Evolutionary conservation across 176 grass and related monocot species (phyloP), one percentile per base, ranked within the genome.

Genomic region (Eragrostis curvula): DNA sequence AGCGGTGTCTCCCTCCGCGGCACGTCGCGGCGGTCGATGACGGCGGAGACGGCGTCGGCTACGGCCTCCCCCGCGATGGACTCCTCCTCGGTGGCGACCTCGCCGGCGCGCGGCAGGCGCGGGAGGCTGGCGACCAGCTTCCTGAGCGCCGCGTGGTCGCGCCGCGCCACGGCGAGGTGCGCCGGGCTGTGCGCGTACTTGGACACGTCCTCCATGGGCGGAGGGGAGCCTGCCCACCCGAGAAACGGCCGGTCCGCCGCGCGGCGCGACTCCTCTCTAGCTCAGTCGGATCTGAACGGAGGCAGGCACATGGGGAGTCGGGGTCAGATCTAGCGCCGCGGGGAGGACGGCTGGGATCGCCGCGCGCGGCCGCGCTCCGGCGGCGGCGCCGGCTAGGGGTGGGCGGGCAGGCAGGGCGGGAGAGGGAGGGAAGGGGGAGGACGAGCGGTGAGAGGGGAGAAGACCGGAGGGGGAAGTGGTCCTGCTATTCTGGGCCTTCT

Each of bases 1-100:
- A 99, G 96, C 29, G 96, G 96, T 28, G 96, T 99, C 70, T 99
- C 96, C 36, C 96, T 58, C 16, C 90, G 77, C 6, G 89, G 93
- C 18, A 99, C 96, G 68, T 96, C 96, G n/a, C 96, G 89, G 49
- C 93, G 87, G 83, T 99, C 96, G 86, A 99, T 87, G 36, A 75
- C 73, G 10, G 80, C 85, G 0, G 96, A 92, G 17, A 99, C 93
- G 3, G 88, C 82, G 70, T 99, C 96, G 0, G 96, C 96, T 0
- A 75, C 85, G 5, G 1, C n/a, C 83, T 99, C 96, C 0, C 87
- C 93, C 14, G 85, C 77, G 68, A 96, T 77, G 23, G 96, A 99
- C 13, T 96, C 75, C 44, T 83, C 75, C 76, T 96, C 96, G 2
- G 87, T 94, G 14, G 23, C 48, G 3, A 99, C 93, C 77, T 99